Evolutionary conservation across 2,329 filamentous ascomycete species (phyloP).

Genomic region (Penicillium sp.): DNA sequence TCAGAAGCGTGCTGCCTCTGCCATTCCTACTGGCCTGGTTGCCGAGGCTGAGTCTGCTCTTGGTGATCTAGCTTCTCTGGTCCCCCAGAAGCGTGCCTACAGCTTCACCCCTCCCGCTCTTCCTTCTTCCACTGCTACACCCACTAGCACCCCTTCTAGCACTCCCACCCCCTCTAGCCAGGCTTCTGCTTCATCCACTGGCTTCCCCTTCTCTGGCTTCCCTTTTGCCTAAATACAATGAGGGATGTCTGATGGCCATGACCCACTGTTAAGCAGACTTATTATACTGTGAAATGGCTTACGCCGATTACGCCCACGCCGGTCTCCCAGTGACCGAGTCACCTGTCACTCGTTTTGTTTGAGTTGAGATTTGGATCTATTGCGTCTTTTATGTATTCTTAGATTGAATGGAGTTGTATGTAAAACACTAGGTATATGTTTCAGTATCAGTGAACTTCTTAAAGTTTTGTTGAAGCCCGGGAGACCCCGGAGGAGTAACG

Average conservation of each 20-base stretch:
- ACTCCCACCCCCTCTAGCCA: neutral
- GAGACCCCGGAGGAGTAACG: no score
- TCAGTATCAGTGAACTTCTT: no score
- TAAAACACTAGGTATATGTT: no score
- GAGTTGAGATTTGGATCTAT: neutral
- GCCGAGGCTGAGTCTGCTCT: conserved; percentile 5
- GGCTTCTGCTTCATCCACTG: conserved; percentile 1
- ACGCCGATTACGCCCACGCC: neutral
- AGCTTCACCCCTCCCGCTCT: neutral
- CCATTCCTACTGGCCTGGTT: conserved; percentile 6
- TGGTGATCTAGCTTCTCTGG: conserved; percentile 2
- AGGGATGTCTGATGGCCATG: neutral
- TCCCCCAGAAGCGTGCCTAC: conserved; percentile 6
- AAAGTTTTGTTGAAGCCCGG: no score
- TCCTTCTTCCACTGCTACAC: conserved; percentile 2
- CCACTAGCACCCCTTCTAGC: neutral
- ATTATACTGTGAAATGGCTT: neutral
- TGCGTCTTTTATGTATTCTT: neutral
- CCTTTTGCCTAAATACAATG: conserved; percentile 3
- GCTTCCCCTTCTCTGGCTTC: conserved; percentile 7
- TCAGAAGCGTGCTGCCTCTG: conserved; percentile 4
- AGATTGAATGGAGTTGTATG: neutral
- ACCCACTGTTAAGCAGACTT: neutral
- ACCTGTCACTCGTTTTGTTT: neutral
- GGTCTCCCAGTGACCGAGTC: neutral